Percentiles rank a stretch among this genome's conserved stretches.
These are phyloP conservation scores for Wickerhamomyces hampshirensis DNA, from an alignment of 805 yeast species.

Conservation along the genomic window DNA sequence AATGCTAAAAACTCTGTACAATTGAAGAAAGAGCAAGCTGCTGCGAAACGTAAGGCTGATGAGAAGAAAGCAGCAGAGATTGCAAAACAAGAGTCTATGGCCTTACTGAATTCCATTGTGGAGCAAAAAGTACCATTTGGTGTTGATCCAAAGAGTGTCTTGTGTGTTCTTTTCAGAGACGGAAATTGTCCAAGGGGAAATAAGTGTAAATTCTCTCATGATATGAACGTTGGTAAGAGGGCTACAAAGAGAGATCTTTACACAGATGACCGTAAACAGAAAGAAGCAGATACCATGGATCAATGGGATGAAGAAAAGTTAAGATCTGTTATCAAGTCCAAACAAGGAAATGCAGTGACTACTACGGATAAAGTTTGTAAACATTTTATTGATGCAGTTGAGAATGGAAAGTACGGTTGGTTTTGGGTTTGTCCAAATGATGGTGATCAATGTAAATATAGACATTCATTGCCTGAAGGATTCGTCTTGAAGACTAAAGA, in stretches of 20 bases:
- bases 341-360: slow-evolving; percentile 91
- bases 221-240: slow-evolving; percentile 78
- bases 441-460: slow-evolving; percentile 88
- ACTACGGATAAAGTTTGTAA: slow-evolving; percentile 96
- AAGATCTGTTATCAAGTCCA: slow-evolving; percentile 77
- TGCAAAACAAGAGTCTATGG: slow-evolving; percentile 84
- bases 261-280: slow-evolving; percentile 71
- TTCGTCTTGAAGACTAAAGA: slow-evolving; percentile 96
- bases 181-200: slow-evolving; percentile 79
- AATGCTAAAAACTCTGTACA: slow-evolving; percentile 49
- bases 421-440: slow-evolving; percentile 97
- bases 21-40: slow-evolving; percentile 72
- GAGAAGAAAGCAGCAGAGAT: slow-evolving; percentile 89
- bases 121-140: slow-evolving; percentile 93
- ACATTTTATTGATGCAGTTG: slow-evolving; percentile 92
- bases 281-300: slow-evolving; percentile 87
- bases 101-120: slow-evolving; percentile 60
- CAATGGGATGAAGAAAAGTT: slow-evolving; percentile 96
- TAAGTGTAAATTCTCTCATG: slow-evolving; percentile 91
- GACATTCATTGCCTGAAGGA: slow-evolving; percentile 94
- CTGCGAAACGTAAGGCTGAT: slow-evolving; percentile 57
- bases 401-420: slow-evolving; percentile 97
- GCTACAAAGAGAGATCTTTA: slow-evolving; percentile 88
- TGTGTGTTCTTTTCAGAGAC: slow-evolving; percentile 86
- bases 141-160: slow-evolving; percentile 91